Conservation (phyloP, 2,329 filamentous ascomycete genomes). For the Sclerotiophoma versabilis region DNA sequence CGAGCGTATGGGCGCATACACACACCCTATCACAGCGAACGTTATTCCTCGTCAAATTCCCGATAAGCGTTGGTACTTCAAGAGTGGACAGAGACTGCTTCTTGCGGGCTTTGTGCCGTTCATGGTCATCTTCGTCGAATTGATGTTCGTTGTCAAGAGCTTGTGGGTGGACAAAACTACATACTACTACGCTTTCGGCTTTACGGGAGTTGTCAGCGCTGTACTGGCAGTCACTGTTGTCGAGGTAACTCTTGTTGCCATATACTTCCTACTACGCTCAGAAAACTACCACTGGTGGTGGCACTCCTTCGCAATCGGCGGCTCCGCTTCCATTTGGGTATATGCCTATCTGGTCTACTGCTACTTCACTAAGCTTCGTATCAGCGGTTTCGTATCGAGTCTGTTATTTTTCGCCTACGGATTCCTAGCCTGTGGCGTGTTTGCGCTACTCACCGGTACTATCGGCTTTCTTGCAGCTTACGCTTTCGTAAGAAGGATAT, state of each 20-base stretch:
- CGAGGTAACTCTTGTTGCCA: conserved; percentile 82
- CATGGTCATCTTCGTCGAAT: conserved; percentile 85
- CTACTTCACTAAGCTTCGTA: conserved; percentile 80
- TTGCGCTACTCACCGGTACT: conserved; percentile 81
- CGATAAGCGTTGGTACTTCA: conserved; percentile 76
- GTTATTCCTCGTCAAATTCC: conserved; percentile 77
- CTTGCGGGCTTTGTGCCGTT: conserved; percentile 82
- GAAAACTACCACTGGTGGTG: conserved; percentile 92
- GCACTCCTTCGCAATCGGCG: conserved; percentile 83
- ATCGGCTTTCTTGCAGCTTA: conserved; percentile 86
- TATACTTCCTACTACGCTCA: conserved; percentile 81
- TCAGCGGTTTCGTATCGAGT: conserved; percentile 78
- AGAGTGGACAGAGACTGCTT: conserved; percentile 68
- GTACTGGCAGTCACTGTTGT: conserved; percentile 79
- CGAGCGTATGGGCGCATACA: conserved; percentile 71
- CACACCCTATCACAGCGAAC: conserved; percentile 81
- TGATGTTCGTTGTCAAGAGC: conserved; percentile 86
- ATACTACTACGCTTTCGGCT: conserved; percentile 92
- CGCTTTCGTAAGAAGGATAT: conserved; percentile 83
- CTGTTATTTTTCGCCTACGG: conserved; percentile 87
- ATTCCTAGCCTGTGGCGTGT: conserved; percentile 80
- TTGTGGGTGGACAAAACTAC: conserved; percentile 90
- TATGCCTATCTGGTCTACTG: conserved; percentile 86
- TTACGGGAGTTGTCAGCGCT: conserved; percentile 74
- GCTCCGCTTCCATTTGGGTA: conserved; percentile 79